phyloP scores from a whole-genome alignment of 78 protist genomes.

The Carpediemonas membranifera region DNA sequence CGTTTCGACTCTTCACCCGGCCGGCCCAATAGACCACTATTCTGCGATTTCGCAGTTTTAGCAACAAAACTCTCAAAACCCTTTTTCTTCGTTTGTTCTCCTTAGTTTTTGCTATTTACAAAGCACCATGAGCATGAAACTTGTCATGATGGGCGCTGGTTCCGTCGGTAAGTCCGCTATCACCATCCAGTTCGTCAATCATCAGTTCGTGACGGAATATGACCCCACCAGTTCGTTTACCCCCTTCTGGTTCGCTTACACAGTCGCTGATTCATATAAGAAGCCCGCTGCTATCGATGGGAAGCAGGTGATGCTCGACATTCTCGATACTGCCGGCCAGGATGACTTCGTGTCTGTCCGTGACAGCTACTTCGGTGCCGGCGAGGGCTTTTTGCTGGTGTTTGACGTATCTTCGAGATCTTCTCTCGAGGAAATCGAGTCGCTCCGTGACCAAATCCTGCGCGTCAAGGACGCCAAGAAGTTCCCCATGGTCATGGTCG shows the following conservation, averaged over 20 bases:
- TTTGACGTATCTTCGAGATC: slow-evolving; percentile 52
- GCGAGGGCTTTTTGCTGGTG: slow-evolving; percentile 70
- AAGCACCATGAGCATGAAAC: no score
- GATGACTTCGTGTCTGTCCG: slow-evolving; percentile 75
- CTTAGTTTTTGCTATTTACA: no score
- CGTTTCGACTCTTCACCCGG: no score
- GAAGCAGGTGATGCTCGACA: slow-evolving; percentile 60
- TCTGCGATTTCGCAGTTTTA: no score
- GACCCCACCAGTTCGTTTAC: no score
- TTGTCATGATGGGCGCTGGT: no score
- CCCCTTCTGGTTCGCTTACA: no score
- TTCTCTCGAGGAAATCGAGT: slow-evolving; percentile 55
- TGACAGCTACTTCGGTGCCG: slow-evolving; percentile 50
- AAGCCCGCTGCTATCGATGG: slow-evolving; percentile 79
- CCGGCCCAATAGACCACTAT: no score
- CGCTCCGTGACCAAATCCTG: slow-evolving; percentile 56
- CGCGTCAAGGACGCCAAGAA: slow-evolving; percentile 58
- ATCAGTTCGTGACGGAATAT: slow-evolving; percentile 33
- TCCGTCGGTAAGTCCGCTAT: slow-evolving; percentile 50
- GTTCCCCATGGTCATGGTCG: slow-evolving; percentile 67
- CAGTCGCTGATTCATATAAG: slow-evolving; percentile 86
- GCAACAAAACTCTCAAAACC: no score
- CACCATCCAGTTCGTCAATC: slow-evolving; percentile 41
- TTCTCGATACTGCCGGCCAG: no score
- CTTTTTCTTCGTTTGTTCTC: no score